Conservation (phyloP, 2,329 filamentous ascomycete species). For the Drechslerella coelobrocha region DNA sequence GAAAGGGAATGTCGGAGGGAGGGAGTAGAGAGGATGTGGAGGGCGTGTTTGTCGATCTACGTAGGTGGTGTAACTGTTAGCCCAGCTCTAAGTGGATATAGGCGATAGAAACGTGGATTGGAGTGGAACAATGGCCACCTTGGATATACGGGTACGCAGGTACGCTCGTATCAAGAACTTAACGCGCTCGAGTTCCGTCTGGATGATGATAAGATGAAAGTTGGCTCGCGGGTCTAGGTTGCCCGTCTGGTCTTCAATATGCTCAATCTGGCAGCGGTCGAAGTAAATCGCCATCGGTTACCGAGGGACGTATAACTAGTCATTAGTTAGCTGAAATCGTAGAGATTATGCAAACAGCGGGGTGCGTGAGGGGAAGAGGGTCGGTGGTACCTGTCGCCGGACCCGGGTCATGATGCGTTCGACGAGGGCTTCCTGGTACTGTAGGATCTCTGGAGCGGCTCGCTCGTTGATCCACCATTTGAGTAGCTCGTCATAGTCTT, state of each 20-base stretch:
- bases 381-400: constrained; percentile 64
- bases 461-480: constrained; percentile 95
- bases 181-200: constrained; percentile 93
- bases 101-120: constrained; percentile 51
- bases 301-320: constrained; percentile 34
- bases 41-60: constrained; percentile 76
- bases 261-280: constrained; percentile 64
- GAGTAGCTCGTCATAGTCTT: constrained; percentile 81
- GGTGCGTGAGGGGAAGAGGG: background rate
- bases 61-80: background rate
- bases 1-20: constrained; percentile 71
- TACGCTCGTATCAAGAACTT: constrained; percentile 89
- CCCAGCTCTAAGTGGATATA: background rate
- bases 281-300: background rate
- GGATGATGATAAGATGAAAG: constrained; percentile 90
- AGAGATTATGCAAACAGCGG: constrained; percentile 10
- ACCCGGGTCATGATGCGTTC: constrained; percentile 79
- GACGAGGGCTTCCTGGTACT: constrained; percentile 77
- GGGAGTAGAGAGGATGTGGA: constrained; percentile 72
- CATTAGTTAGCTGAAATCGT: constrained; percentile 52
- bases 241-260: constrained; percentile 77
- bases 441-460: constrained; percentile 84
- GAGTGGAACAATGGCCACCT: constrained; percentile 65
- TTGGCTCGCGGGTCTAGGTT: constrained; percentile 89
- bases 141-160: constrained; percentile 82